Evolutionary conservation across 305 asterid species (phyloP).

Genomic region (Lippia alba): DNA sequence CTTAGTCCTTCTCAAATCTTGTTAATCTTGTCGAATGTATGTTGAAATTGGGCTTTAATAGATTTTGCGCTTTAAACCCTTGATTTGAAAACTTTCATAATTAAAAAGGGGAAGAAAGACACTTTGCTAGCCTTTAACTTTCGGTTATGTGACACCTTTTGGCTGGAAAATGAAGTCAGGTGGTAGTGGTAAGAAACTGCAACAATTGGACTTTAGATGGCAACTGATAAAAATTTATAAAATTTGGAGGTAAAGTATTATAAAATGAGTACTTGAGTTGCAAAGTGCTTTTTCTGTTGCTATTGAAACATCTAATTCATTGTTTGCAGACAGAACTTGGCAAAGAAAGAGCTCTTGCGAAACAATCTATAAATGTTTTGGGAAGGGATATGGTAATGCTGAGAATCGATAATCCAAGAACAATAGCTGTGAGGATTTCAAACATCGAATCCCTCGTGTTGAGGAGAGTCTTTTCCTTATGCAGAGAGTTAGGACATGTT

Average conservation of each 20-base stretch:
- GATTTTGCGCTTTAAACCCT: not conserved
- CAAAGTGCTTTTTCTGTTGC: not conserved
- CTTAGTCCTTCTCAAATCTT: not conserved
- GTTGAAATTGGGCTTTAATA: no score
- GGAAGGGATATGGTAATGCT: conserved; percentile 49
- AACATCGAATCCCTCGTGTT: not conserved
- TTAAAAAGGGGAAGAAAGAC: not conserved
- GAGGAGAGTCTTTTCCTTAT: not conserved
- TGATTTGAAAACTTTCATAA: not conserved
- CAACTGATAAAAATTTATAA: no score
- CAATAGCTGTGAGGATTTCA: conserved; percentile 58
- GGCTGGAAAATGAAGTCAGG: no score
- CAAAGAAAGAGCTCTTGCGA: conserved; percentile 61
- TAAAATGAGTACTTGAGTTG: not conserved
- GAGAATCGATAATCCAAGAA: conserved; percentile 70
- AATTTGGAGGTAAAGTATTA: no score
- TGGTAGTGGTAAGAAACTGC: no score
- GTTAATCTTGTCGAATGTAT: not conserved
- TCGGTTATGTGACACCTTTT: no score
- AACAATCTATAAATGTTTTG: conserved; percentile 46
- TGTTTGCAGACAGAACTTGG: conserved; percentile 56
- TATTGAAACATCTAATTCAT: conserved; percentile 13
- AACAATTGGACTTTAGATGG: no score
- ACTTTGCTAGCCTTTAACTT: not conserved
- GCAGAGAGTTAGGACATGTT: conserved; percentile 45